phyloP scores from a whole-genome alignment of 306 rosid genomes.

The Fragaria iinumae region DNA sequence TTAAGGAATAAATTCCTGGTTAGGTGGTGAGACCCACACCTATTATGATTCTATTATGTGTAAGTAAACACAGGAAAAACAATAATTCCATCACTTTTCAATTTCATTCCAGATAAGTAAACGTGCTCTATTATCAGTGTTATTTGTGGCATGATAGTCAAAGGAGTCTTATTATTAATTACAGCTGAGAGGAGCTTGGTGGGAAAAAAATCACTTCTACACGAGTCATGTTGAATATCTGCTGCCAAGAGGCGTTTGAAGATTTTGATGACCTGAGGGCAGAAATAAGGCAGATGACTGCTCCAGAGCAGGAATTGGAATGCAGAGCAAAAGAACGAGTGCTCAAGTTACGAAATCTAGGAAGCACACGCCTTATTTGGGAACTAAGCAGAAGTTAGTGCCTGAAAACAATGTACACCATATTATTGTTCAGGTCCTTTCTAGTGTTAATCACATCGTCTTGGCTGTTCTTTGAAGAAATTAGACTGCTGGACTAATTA shows the following conservation, averaged over 20 bases:
- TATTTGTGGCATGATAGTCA: neutral
- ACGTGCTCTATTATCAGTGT: neutral
- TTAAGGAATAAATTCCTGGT: no score
- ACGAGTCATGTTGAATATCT: slow-evolving; percentile 33
- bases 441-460: neutral
- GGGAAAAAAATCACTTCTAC: slow-evolving; percentile 36
- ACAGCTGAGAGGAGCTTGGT: slow-evolving; percentile 31
- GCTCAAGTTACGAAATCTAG: slow-evolving; percentile 39
- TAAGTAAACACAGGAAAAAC: no score
- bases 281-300: slow-evolving; percentile 39
- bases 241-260: slow-evolving; percentile 46
- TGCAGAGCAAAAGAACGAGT: slow-evolving; percentile 41
- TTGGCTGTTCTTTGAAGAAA: neutral
- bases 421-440: slow-evolving; percentile 38
- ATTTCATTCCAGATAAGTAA: no score
- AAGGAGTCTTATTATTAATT: neutral
- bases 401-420: slow-evolving; percentile 45
- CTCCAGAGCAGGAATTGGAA: no score
- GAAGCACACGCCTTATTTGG: slow-evolving; percentile 45
- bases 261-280: slow-evolving; percentile 32
- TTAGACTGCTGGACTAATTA: slow-evolving; percentile 5
- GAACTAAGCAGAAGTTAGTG: slow-evolving; percentile 46
- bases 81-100: no score
- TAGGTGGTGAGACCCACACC: no score
- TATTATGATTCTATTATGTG: no score